phyloP scores from a whole-genome alignment of 2,329 filamentous ascomycete genomes.

The Penicillium sp. region DNA sequence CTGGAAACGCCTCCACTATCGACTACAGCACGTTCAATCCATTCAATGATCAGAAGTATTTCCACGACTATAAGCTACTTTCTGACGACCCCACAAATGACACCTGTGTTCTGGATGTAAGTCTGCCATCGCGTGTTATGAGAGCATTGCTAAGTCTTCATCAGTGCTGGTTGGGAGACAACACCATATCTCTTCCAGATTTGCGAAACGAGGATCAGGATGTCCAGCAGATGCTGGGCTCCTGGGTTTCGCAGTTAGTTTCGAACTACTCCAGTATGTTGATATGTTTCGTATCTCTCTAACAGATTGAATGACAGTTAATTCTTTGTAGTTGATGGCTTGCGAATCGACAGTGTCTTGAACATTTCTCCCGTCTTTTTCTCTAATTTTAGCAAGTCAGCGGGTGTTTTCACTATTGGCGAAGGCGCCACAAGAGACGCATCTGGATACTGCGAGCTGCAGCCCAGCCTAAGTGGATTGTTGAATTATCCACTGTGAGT shows the following conservation, averaged over 20 bases:
- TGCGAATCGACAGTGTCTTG: slow-evolving; percentile 59
- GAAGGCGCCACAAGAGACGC: slow-evolving; percentile 52
- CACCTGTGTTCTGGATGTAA: slow-evolving; percentile 21
- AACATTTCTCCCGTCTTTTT: slow-evolving; percentile 54
- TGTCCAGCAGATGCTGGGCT: slow-evolving; percentile 49
- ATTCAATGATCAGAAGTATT: slow-evolving; percentile 37
- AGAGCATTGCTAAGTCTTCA: slow-evolving; percentile 11
- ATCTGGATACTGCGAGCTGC: slow-evolving; percentile 50
- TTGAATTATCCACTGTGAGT: slow-evolving; percentile 52
- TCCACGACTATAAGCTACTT: slow-evolving; percentile 31
- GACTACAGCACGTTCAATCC: slow-evolving; percentile 37
- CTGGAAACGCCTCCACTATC: slow-evolving; percentile 25
- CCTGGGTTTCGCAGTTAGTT: slow-evolving; percentile 51
- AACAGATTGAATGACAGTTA: not conserved
- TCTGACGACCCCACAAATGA: slow-evolving; percentile 12
- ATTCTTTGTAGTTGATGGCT: slow-evolving; percentile 49
- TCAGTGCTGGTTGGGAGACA: slow-evolving; percentile 61
- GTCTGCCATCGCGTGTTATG: not conserved
- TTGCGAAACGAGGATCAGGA: slow-evolving; percentile 52
- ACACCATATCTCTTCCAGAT: slow-evolving; percentile 54
- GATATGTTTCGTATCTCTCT: not conserved
- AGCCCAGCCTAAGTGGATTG: slow-evolving; percentile 51
- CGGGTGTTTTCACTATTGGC: slow-evolving; percentile 54
- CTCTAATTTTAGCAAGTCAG: slow-evolving; percentile 43
- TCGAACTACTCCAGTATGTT: slow-evolving; percentile 47